Evolutionary conservation across 192 early-diverging fungal species (phyloP).

Genomic region (Gamsiella multidivaricata): DNA sequence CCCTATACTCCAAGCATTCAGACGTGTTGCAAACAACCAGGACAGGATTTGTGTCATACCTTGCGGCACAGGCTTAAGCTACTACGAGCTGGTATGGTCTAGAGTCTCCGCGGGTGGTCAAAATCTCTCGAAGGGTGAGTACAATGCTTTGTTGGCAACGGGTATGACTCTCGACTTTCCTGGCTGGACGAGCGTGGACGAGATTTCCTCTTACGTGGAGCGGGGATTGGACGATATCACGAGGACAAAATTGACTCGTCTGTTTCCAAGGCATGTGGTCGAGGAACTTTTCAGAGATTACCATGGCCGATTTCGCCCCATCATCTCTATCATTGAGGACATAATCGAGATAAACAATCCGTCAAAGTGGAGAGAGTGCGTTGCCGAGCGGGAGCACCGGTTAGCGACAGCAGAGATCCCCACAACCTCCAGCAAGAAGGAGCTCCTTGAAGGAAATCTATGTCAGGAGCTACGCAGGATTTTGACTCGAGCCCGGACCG

Average conservation of each 20-base stretch:
- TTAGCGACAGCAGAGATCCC: conserved; percentile 4
- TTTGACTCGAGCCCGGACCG: not conserved
- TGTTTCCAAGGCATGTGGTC: not conserved
- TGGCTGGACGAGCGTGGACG: conserved; percentile 2
- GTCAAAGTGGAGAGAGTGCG: conserved; percentile 1
- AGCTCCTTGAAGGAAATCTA: conserved; percentile 13
- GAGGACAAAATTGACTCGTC: not conserved
- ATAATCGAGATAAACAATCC: conserved; percentile 6
- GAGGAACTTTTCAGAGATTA: too few relatives aligned
- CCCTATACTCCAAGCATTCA: not conserved
- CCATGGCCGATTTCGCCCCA: conserved; percentile 5
- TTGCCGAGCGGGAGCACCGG: conserved; percentile 11
- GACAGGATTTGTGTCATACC: conserved; percentile 9
- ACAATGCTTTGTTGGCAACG: not conserved
- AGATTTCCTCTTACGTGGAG: conserved; percentile 9
- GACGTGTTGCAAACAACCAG: not conserved
- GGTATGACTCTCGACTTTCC: conserved; percentile 13
- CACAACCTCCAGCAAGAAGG: conserved; percentile 4
- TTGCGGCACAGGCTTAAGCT: conserved; percentile 13
- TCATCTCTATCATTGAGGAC: conserved; percentile 14
- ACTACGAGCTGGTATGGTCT: not conserved
- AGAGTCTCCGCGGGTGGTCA: conserved; percentile 1
- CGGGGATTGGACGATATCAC: conserved; percentile 1
- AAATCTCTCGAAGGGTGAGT: conserved; percentile 10
- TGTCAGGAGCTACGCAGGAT: conserved; percentile 11